Percentiles rank a stretch among this genome's conserved stretches.
Conservation (phyloP, 2,329 filamentous ascomycete genomes). For the Alternaria burnsii region DNA sequence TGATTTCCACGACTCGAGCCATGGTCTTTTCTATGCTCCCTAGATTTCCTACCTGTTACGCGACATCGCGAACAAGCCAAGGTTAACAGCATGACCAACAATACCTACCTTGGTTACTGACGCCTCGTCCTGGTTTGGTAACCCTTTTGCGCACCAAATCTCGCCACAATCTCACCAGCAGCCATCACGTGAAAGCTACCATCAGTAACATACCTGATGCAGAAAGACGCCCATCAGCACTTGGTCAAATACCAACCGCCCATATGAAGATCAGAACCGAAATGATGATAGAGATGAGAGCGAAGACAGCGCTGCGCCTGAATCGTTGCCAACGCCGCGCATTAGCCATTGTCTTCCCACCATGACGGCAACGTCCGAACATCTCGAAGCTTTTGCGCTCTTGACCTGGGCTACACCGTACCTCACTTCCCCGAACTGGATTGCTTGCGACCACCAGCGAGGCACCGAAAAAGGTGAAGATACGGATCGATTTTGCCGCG, state of each 20-base stretch:
- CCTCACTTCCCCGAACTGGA: conserved; percentile 33
- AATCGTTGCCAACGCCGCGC: not conserved
- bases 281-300: not conserved
- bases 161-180: not conserved
- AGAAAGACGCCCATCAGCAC: conserved; percentile 1
- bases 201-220: not conserved
- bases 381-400: conserved; percentile 31
- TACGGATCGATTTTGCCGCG: conserved; percentile 25
- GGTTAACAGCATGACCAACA: not conserved
- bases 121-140: not conserved
- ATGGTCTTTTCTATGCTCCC: too few relatives aligned
- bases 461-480: conserved; percentile 12
- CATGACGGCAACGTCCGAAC: conserved; percentile 19
- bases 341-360: not conserved
- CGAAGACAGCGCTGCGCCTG: too few relatives aligned
- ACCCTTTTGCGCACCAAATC: not conserved
- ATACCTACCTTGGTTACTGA: not conserved
- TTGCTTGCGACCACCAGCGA: conserved; percentile 23
- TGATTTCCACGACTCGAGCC: too few relatives aligned
- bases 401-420: conserved; percentile 34
- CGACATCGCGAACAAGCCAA: not conserved
- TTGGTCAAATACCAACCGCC: not conserved
- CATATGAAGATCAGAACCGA: not conserved
- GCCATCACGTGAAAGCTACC: not conserved
- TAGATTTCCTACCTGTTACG: not conserved